phyloP scores from a whole-genome alignment of 768 basidiomycete species.

The Psilocybe subaeruginosa region DNA sequence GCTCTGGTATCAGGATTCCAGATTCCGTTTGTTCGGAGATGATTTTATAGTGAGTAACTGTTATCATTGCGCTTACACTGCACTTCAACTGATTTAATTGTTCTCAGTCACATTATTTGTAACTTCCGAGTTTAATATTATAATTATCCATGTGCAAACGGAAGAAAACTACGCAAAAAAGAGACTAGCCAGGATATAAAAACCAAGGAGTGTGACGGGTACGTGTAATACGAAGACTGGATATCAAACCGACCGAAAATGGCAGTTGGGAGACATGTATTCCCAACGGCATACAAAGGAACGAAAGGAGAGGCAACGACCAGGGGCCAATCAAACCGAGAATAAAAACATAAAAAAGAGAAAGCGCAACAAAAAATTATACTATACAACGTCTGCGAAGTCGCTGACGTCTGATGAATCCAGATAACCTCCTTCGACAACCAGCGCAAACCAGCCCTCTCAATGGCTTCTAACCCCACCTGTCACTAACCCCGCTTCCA shows the following conservation, averaged over 20 bases:
- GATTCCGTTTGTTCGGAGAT: conserved; percentile 74
- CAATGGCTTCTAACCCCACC: neutral
- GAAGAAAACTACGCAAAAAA: neutral
- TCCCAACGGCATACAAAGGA: neutral
- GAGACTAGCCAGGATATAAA: neutral
- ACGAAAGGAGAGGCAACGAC: neutral
- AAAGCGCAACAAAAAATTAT: conserved; percentile 3
- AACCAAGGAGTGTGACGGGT: conserved; percentile 7
- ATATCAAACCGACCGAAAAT: conserved; percentile 13
- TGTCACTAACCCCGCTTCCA: conserved; percentile 9
- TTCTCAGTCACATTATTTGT: neutral
- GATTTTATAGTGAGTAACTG: conserved; percentile 21
- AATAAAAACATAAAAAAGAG: neutral
- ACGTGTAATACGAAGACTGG: conserved; percentile 12
- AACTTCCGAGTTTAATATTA: conserved; percentile 1
- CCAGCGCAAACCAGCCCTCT: neutral
- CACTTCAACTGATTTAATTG: neutral
- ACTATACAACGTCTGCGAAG: conserved; percentile 7
- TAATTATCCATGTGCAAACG: conserved; percentile 3
- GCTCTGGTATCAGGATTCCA: conserved; percentile 90
- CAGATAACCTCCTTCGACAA: neutral
- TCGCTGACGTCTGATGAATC: neutral
- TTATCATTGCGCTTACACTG: neutral
- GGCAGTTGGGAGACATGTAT: conserved; percentile 6
- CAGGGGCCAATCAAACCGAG: conserved; percentile 3